These are phyloP conservation scores for Trichoderma sp. DNA, from an alignment of 2,329 filamentous ascomycete genomes.

Conservation along the genomic window DNA sequence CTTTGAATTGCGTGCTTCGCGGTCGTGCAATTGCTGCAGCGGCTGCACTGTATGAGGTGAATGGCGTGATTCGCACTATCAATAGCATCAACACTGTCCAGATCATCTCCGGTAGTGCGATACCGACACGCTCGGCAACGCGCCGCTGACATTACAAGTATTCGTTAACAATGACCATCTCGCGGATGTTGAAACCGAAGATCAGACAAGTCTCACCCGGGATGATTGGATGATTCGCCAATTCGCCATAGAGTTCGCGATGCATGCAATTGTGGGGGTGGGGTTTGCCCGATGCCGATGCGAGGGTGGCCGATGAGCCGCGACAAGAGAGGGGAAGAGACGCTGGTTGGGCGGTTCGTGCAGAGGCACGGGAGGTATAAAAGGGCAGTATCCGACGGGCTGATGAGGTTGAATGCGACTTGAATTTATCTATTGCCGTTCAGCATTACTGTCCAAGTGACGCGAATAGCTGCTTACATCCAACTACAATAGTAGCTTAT, in stretches of 20 bases:
- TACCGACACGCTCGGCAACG: not conserved
- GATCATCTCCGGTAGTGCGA: conserved; percentile 11
- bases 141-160: not conserved
- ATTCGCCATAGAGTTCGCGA: conserved; percentile 28
- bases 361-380: not conserved
- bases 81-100: conserved; percentile 29
- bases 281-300: conserved; percentile 18
- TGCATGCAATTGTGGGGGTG: conserved; percentile 30
- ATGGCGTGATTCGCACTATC: conserved; percentile 30
- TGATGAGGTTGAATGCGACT: not conserved
- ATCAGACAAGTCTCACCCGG: conserved; percentile 6
- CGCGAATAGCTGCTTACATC: too few species aligned
- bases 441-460: not conserved
- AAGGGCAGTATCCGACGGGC: not conserved
- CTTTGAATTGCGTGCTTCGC: conserved; percentile 19
- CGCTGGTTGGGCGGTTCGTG: not conserved
- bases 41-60: conserved; percentile 11
- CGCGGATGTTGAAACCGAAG: not conserved
- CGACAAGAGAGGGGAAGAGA: conserved; percentile 19
- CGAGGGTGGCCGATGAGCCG: conserved; percentile 16
- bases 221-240: conserved; percentile 23
- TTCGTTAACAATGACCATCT: conserved; percentile 9
- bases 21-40: conserved; percentile 16
- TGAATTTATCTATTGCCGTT: not conserved
- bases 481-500: not conserved